phyloP scores from a whole-genome alignment of 2,329 filamentous ascomycete genomes.

The Emergomyces orientalis region DNA sequence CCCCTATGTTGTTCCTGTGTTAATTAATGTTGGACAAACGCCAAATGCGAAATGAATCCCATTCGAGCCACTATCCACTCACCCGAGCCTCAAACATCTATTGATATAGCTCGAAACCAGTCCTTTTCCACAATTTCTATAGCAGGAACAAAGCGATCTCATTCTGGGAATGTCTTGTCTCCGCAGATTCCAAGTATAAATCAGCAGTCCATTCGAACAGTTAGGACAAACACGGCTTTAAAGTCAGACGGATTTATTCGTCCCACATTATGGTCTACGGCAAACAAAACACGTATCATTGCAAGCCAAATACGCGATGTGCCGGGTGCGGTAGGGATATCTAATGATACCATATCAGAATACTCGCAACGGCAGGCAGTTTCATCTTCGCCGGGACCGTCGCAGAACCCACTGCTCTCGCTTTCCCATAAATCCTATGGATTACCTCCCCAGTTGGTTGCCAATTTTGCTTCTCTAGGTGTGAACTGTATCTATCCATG shows the following conservation, averaged over 20 bases:
- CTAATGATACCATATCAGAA: conserved; percentile 34
- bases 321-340: conserved; percentile 15
- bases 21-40: neutral
- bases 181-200: conserved; percentile 1
- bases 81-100: conserved; percentile 44
- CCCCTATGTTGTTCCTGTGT: neutral
- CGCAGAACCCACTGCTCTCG: conserved; percentile 43
- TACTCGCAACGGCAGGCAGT: conserved; percentile 47
- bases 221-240: neutral
- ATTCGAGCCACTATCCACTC: conserved; percentile 33
- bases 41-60: conserved; percentile 20
- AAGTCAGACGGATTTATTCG: neutral
- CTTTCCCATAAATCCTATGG: conserved; percentile 56
- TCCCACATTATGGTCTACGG: conserved; percentile 2
- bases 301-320: conserved; percentile 29
- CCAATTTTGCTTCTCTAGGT: conserved; percentile 57
- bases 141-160: conserved; percentile 43
- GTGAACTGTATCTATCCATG: conserved; percentile 67
- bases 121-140: conserved; percentile 34
- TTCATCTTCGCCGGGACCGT: conserved; percentile 25
- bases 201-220: neutral
- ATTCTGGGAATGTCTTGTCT: conserved; percentile 18
- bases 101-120: conserved; percentile 34
- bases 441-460: conserved; percentile 50
- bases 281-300: conserved; percentile 28